Evolutionary conservation across 768 basidiomycete species (phyloP).

Genomic region (Suillus fuscotomentosus): DNA sequence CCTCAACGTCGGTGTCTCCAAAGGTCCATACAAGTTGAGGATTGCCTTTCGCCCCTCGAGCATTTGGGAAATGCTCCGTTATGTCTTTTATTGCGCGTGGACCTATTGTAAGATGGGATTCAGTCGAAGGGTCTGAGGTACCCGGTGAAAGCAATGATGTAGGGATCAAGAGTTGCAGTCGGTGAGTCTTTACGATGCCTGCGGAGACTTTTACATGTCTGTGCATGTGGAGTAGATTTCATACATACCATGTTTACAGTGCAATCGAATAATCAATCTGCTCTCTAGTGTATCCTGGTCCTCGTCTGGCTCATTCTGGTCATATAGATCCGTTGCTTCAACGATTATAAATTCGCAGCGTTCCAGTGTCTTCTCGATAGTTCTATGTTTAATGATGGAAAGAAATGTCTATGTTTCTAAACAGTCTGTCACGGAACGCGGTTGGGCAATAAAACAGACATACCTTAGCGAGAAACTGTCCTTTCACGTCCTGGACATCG

Average conservation of each 20-base stretch:
- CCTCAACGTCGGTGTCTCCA: slow-evolving; percentile 59
- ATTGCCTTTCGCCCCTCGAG: slow-evolving; percentile 63
- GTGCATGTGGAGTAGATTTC: background rate
- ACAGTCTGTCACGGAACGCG: slow-evolving; percentile 1
- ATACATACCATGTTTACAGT: slow-evolving; percentile 78
- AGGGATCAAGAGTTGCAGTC: slow-evolving; percentile 58
- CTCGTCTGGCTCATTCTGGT: slow-evolving; percentile 28
- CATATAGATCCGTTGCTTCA: slow-evolving; percentile 42
- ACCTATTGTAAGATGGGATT: slow-evolving; percentile 70
- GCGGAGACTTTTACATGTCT: slow-evolving; percentile 9
- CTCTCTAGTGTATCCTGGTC: slow-evolving; percentile 64
- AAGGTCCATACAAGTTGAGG: slow-evolving; percentile 86
- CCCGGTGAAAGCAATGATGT: slow-evolving; percentile 63
- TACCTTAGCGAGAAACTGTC: slow-evolving; percentile 73
- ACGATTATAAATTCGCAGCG: slow-evolving; percentile 71
- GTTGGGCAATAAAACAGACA: slow-evolving; percentile 7
- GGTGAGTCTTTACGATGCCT: slow-evolving; percentile 86
- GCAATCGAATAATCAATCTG: slow-evolving; percentile 65
- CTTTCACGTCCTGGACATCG: slow-evolving; percentile 50
- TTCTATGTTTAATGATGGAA: slow-evolving; percentile 71
- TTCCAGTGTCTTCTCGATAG: slow-evolving; percentile 75
- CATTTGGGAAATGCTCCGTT: slow-evolving; percentile 75
- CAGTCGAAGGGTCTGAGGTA: slow-evolving; percentile 52
- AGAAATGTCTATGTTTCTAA: slow-evolving; percentile 52
- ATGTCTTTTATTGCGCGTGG: slow-evolving; percentile 74